phyloP scores from a whole-genome alignment of 805 yeast genomes.

The Metschnikowia chrysomelidarum region DNA sequence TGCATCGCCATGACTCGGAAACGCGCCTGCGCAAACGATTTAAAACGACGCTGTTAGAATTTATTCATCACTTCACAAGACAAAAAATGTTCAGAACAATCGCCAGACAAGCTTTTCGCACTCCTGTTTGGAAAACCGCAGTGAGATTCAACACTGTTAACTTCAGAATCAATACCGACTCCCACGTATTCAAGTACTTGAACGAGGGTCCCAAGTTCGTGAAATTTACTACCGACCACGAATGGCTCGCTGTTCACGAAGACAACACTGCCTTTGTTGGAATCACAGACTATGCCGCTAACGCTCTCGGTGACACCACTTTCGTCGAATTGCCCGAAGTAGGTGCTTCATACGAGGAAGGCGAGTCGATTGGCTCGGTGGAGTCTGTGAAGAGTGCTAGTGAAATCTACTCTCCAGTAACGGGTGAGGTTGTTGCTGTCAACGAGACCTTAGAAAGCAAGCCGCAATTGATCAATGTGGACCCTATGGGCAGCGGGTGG shows the following conservation, averaged over 20 bases:
- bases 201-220: slow-evolving; percentile 46
- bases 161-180: slow-evolving; percentile 37
- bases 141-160: slow-evolving; percentile 29
- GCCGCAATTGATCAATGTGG: slow-evolving; percentile 80
- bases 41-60: too few species aligned
- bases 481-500: slow-evolving; percentile 96
- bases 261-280: slow-evolving; percentile 87
- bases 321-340: slow-evolving; percentile 85
- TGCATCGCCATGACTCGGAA: too few species aligned
- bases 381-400: slow-evolving; percentile 94
- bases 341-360: slow-evolving; percentile 57
- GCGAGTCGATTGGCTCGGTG: slow-evolving; percentile 88
- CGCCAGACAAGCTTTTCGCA: slow-evolving; percentile 16
- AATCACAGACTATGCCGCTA: slow-evolving; percentile 91
- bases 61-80: too few species aligned
- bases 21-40: too few species aligned
- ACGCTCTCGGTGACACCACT: slow-evolving; percentile 96
- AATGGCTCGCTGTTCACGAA: slow-evolving; percentile 85
- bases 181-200: slow-evolving; percentile 39
- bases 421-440: slow-evolving; percentile 70
- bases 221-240: slow-evolving; percentile 86
- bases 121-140: slow-evolving; percentile 15
- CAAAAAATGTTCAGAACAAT: slow-evolving; percentile 17
- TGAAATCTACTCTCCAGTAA: slow-evolving; percentile 87
- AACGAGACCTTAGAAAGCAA: slow-evolving; percentile 63